A percentile compares a stretch with the other conserved stretches of the same genome.
Conservation (phyloP, 2,329 filamentous ascomycete species). For the Beauveria rudraprayagi region DNA sequence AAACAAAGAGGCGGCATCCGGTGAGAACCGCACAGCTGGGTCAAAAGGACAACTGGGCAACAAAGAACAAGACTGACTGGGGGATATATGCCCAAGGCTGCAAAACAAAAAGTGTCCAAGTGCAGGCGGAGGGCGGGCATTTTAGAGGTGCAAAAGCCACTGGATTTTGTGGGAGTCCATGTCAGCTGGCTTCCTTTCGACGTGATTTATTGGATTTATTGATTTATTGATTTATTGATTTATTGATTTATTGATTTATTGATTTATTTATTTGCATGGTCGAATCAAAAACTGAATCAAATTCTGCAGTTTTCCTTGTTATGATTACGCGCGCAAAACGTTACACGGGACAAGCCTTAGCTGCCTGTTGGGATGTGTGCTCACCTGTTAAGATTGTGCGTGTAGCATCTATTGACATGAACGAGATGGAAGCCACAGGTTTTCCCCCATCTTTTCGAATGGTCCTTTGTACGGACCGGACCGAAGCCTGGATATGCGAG, state of each 20-base stretch:
- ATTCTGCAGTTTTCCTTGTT: background rate
- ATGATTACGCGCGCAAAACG: background rate
- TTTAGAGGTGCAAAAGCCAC: background rate
- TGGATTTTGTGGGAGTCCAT: background rate
- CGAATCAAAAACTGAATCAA: constrained; percentile 8
- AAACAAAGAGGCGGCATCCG: background rate
- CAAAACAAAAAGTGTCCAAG: background rate
- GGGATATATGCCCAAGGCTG: background rate
- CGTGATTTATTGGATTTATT: background rate
- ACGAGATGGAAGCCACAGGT: no score
- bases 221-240: background rate
- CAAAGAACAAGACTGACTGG: no score
- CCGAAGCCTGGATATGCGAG: no score
- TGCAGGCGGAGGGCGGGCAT: background rate
- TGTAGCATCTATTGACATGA: no score
- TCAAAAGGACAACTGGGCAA: background rate
- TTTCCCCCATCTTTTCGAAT: no score
- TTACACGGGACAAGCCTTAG: background rate
- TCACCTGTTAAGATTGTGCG: no score
- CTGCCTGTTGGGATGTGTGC: background rate
- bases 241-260: background rate
- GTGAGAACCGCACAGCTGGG: constrained; percentile 1
- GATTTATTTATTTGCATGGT: background rate
- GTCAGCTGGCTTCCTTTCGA: background rate
- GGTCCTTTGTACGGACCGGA: no score